These are phyloP conservation scores for Septoria linicola DNA, from an alignment of 2,329 filamentous ascomycete species.

Conservation along the genomic window DNA sequence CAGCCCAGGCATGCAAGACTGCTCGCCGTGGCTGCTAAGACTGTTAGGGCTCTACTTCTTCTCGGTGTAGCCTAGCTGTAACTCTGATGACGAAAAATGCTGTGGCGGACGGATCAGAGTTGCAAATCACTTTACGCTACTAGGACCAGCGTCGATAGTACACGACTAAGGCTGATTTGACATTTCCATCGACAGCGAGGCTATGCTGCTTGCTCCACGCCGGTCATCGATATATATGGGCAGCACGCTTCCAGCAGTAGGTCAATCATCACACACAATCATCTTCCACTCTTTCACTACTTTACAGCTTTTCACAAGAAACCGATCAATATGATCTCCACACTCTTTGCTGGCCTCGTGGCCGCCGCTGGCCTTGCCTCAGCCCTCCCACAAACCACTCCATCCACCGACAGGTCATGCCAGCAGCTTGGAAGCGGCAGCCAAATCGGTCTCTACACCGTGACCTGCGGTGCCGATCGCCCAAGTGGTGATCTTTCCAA, in stretches of 20 bases:
- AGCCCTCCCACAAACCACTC: slow-evolving; percentile 9
- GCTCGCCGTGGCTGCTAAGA: neutral
- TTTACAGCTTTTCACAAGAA: neutral
- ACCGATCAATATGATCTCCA: slow-evolving; percentile 2
- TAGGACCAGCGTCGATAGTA: neutral
- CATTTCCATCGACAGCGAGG: neutral
- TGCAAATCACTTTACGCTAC: neutral
- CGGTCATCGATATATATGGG: neutral
- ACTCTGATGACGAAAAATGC: neutral
- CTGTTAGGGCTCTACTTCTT: neutral
- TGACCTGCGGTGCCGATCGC: slow-evolving; percentile 21
- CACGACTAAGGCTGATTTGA: neutral
- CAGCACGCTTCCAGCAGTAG: neutral
- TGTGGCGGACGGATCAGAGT: neutral
- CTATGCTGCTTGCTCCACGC: neutral
- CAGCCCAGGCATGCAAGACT: neutral
- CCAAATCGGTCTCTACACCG: slow-evolving; percentile 15
- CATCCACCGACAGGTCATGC: slow-evolving; percentile 13
- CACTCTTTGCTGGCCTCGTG: slow-evolving; percentile 9
- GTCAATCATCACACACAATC: neutral
- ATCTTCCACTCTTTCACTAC: neutral
- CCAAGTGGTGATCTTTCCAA: slow-evolving; percentile 28
- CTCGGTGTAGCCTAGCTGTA: neutral
- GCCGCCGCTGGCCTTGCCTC: slow-evolving; percentile 8
- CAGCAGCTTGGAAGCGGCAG: slow-evolving; percentile 16